Conservation (phyloP, 129 eudicot genomes). For the Arctium minus region DNA sequence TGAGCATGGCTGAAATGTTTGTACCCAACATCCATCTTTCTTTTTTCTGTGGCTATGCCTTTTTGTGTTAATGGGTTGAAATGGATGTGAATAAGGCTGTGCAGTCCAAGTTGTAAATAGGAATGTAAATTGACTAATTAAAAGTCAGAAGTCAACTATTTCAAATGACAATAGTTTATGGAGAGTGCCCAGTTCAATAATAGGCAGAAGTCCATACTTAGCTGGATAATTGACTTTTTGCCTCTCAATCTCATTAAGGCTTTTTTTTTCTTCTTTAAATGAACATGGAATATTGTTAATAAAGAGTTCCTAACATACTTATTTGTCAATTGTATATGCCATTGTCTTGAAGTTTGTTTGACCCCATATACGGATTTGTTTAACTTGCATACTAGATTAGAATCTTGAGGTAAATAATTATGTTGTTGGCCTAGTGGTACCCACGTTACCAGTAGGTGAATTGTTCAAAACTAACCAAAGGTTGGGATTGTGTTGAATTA, state of each 20-base stretch:
- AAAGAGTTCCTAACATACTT: background rate
- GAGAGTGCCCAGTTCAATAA: background rate
- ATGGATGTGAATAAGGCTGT: no score
- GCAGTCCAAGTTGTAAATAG: background rate
- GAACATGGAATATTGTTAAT: background rate
- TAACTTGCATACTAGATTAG: background rate
- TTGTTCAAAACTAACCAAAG: no score
- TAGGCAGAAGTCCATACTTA: background rate
- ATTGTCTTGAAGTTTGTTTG: background rate
- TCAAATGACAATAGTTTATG: background rate
- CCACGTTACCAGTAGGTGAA: no score
- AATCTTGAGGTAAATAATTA: background rate
- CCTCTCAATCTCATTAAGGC: background rate
- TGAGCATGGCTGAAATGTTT: conserved; percentile 41
- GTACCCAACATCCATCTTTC: background rate
- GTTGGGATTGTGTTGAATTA: no score
- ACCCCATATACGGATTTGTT: background rate
- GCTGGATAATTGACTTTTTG: background rate
- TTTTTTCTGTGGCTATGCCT: background rate
- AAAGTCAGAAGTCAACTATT: background rate
- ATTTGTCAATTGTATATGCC: background rate
- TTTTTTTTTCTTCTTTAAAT: background rate
- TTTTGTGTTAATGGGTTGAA: no score
- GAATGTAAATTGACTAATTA: no score
- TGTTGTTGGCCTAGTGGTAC: background rate